These are phyloP conservation scores for Melaleuca quinquenervia DNA, from an alignment of 345 rosid genomes.

Conservation along the genomic window DNA sequence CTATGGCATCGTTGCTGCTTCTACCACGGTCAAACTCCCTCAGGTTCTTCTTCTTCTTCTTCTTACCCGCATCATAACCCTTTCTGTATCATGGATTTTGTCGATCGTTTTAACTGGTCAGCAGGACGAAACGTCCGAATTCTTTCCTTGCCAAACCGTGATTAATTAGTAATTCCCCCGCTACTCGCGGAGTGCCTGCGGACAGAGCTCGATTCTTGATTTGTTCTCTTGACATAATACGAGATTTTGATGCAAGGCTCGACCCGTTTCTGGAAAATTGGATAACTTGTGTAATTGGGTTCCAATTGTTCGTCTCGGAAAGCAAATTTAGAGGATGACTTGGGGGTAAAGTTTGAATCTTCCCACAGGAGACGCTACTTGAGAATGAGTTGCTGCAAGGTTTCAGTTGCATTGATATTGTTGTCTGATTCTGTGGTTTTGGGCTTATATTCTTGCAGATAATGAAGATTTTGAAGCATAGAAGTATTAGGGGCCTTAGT, in stretches of 20 bases:
- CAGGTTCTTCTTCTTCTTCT: constrained; percentile 27
- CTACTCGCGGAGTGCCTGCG: not conserved
- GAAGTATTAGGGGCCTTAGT: constrained; percentile 78
- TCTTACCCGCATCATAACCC: not conserved
- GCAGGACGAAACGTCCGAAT: not conserved
- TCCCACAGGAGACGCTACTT: not conserved
- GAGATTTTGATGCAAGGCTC: not conserved
- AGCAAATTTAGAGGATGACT: not conserved
- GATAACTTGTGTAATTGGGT: not conserved
- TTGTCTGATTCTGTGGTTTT: not conserved
- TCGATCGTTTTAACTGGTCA: not conserved
- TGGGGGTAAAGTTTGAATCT: not conserved
- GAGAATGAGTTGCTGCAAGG: not conserved
- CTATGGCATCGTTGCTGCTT: constrained; percentile 79
- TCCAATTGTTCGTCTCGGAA: not conserved
- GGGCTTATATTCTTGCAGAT: constrained; percentile 28
- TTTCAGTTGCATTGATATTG: not conserved
- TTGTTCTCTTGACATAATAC: not conserved
- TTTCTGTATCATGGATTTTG: not conserved
- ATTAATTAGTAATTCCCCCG: not conserved
- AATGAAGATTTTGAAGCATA: constrained; percentile 69
- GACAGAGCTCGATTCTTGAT: not conserved
- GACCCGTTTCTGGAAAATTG: not conserved
- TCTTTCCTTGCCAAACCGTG: not conserved
- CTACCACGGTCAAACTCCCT: constrained; percentile 94